These are phyloP conservation scores for Geoglossum cookeanum DNA, from an alignment of 2,329 filamentous ascomycete species.

Conservation along the genomic window DNA sequence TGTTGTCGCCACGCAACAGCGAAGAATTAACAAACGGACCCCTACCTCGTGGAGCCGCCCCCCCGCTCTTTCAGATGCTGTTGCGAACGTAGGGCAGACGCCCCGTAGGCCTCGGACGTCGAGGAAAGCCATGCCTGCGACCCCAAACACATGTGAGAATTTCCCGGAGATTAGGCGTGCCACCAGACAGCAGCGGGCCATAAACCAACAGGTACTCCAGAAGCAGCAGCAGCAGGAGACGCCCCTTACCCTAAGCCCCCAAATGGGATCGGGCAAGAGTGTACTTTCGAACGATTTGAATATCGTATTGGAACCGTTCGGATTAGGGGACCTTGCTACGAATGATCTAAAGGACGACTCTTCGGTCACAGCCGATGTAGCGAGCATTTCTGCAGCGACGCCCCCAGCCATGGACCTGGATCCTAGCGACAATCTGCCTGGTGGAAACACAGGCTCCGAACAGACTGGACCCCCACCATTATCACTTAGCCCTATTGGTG, in stretches of 20 bases:
- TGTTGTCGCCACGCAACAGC: neutral
- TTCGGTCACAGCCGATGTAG: constrained; percentile 16
- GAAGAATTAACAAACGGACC: constrained; percentile 24
- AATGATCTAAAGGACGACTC: constrained; percentile 16
- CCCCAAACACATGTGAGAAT: constrained; percentile 16
- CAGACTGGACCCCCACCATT: constrained; percentile 29
- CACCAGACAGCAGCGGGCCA: neutral
- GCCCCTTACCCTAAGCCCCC: constrained; percentile 12
- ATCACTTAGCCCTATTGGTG: constrained; percentile 39
- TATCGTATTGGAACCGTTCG: constrained; percentile 6
- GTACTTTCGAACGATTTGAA: constrained; percentile 5
- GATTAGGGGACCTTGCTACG: neutral
- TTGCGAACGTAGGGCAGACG: constrained; percentile 1
- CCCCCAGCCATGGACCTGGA: constrained; percentile 35
- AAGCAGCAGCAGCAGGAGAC: constrained; percentile 10
- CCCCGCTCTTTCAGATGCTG: constrained; percentile 3
- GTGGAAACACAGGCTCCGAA: constrained; percentile 21
- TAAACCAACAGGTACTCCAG: neutral
- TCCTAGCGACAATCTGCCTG: constrained; percentile 19
- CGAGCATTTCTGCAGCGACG: constrained; percentile 30
- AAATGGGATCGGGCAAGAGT: constrained; percentile 9
- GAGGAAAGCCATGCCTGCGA: constrained; percentile 18
- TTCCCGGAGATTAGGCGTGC: neutral
- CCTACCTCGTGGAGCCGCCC: constrained; percentile 12
- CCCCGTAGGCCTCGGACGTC: constrained; percentile 7